Base-by-base conservation (phyloP, 495 filamentous ascomycete species). In the Sabuloglossum arenarium region DNA sequence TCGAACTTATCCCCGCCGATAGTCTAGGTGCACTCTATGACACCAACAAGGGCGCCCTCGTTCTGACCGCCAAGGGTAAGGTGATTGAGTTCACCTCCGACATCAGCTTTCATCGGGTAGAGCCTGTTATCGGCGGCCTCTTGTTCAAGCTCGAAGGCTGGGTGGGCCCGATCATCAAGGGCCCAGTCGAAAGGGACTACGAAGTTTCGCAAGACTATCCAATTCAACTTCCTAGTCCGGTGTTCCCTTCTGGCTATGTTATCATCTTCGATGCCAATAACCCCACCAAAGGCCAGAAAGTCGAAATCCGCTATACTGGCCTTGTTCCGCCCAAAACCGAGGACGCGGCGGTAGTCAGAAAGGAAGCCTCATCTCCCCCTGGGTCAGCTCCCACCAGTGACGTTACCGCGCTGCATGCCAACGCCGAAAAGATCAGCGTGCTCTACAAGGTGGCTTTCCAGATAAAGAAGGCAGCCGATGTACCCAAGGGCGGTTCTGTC, bases 391-490 rank as follows among this genome's bases (percentile, higher is more conserved):
- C n/a, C n/a, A 14, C 5, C 11, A 37, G 34, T 14, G 34, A 37
- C 12, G 16, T 2, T 6, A 37, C 1, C 12, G 9, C 10, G 11
- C 10, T 6, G 5, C 5, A 1, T 37, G 16, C 34, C 5, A 14
- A 14, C 34, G 34, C 10, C 2, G 34, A 12, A 14, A 37, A 37
- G 4, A 14, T 37, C 34, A 30, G 53, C 27, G 57, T 32, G 3
- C 37, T 60, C 27, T 54, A 59, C 56, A 59, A 54, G 27, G 23
- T 14, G 46, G 6, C 58, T 39, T 59, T 59, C 49, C 21, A 51
- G 57, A 37, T 60, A 30, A 54, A 52, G 24, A 21, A 19, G 12
- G 25, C 31, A 29, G 45, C 21, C 11, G 29, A 34, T 6, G 57
- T 60, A 10, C 56, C 56, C 58, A 37, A 37, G 12, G 9, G 14